phyloP scores from a whole-genome alignment of 2,329 filamentous ascomycete species.

The Fusarium fujikuroi region DNA sequence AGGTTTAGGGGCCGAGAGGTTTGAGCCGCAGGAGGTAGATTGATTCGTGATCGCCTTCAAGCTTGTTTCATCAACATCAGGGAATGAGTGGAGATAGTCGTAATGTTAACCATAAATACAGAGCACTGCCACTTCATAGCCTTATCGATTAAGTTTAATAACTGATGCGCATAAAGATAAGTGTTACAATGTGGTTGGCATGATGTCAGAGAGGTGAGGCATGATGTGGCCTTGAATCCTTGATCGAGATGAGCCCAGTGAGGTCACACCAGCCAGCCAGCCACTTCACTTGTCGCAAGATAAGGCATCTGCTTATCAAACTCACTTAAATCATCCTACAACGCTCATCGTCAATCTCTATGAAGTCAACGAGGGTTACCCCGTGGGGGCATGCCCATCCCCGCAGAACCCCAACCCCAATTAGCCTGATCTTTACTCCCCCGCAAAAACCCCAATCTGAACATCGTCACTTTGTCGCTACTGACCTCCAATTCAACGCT shows the following conservation, averaged over 20 bases:
- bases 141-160: neutral
- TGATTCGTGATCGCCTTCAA: neutral
- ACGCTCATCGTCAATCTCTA: no score
- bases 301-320: neutral
- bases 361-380: neutral
- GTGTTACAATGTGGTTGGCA: neutral
- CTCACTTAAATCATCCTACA: rapidly evolving
- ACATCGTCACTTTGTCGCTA: neutral
- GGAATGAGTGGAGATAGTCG: neutral
- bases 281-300: neutral
- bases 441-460: conserved; percentile 3
- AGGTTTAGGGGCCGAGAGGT: neutral
- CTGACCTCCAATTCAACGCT: neutral
- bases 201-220: neutral
- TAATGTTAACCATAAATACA: neutral
- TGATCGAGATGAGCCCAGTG: neutral
- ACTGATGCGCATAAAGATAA: neutral
- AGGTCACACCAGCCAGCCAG: neutral
- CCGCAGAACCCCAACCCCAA: conserved; percentile 20
- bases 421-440: neutral
- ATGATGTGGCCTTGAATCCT: neutral
- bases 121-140: neutral
- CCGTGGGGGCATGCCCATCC: conserved; percentile 11
- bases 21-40: neutral
- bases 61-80: neutral